Conservation (phyloP, 306 rosid species). For the Citrullus mucosospermus region DNA sequence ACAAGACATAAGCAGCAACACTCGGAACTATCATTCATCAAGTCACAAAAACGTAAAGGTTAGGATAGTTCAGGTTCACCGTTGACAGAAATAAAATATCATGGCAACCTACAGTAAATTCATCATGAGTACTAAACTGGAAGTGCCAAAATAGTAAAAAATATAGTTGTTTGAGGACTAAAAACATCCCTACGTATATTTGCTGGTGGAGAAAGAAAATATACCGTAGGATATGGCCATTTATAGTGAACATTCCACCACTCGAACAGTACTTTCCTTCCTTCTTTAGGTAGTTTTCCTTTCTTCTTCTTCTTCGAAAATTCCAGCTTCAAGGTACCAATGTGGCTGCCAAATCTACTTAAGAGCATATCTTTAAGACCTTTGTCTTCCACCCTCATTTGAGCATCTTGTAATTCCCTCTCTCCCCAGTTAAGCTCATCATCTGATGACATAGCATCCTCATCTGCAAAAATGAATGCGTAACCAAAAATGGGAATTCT, state of each 20-base stretch:
- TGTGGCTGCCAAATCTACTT: conserved; percentile 74
- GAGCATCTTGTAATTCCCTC: conserved; percentile 46
- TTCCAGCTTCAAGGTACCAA: conserved; percentile 64
- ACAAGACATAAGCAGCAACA: neutral
- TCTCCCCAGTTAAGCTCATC: conserved; percentile 64
- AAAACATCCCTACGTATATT: neutral
- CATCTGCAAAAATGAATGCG: conserved; percentile 24
- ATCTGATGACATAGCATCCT: conserved; percentile 58
- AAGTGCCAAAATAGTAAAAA: neutral
- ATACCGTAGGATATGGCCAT: conserved; percentile 99
- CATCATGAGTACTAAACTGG: neutral
- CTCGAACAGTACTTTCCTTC: conserved; percentile 59
- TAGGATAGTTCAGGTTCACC: neutral
- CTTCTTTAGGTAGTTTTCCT: conserved; percentile 91
- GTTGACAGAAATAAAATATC: neutral
- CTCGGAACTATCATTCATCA: neutral
- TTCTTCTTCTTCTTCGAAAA: conserved; percentile 87
- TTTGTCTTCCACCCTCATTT: conserved; percentile 40
- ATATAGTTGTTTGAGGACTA: neutral
- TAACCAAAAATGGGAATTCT: neutral
- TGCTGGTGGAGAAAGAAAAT: neutral
- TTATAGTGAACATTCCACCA: conserved; percentile 87
- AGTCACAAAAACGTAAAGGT: neutral
- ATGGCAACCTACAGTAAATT: neutral
- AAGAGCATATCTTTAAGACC: conserved; percentile 70